Evolutionary conservation across 2,329 filamentous ascomycete species (phyloP).

Genomic region (Beauveria asiatica): DNA sequence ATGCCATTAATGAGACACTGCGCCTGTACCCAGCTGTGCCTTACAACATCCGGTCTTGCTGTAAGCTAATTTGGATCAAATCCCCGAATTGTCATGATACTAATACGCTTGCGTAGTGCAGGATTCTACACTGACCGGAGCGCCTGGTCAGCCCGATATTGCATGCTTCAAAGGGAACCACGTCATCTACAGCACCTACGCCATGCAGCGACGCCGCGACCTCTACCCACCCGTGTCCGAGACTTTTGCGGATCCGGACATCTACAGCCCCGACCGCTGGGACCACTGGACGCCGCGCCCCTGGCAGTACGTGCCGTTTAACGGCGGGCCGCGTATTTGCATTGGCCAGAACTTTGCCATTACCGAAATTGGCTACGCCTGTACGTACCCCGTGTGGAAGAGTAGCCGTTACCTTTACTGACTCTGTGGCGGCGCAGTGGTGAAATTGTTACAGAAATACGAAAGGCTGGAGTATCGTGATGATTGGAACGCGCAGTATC

Average conservation of each 20-base stretch:
- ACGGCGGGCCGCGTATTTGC: constrained; percentile 65
- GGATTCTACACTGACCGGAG: constrained; percentile 56
- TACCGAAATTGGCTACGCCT: constrained; percentile 50
- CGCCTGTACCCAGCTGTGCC: constrained; percentile 72
- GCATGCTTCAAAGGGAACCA: constrained; percentile 57
- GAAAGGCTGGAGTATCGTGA: constrained; percentile 41
- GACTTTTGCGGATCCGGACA: constrained; percentile 34
- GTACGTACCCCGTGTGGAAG: neutral
- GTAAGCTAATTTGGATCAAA: constrained; percentile 42
- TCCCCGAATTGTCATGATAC: neutral
- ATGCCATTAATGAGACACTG: constrained; percentile 67
- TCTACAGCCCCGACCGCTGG: constrained; percentile 63
- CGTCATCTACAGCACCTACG: constrained; percentile 58
- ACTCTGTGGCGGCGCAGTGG: constrained; percentile 23
- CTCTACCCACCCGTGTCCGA: constrained; percentile 46
- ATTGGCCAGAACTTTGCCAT: constrained; percentile 76
- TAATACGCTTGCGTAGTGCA: constrained; percentile 1
- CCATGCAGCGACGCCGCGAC: constrained; percentile 63
- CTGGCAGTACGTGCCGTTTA: constrained; percentile 69
- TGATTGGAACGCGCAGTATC: constrained; percentile 35
- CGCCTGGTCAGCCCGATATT: constrained; percentile 58
- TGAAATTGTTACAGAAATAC: constrained; percentile 52
- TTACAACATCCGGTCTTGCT: constrained; percentile 66
- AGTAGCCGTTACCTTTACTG: neutral
- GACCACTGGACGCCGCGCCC: constrained; percentile 51